Evolutionary conservation across 306 rosid genomes (phyloP), one percentile per base, ranked within the genome.

Genomic region (Herpetospermum pedunculosum): DNA sequence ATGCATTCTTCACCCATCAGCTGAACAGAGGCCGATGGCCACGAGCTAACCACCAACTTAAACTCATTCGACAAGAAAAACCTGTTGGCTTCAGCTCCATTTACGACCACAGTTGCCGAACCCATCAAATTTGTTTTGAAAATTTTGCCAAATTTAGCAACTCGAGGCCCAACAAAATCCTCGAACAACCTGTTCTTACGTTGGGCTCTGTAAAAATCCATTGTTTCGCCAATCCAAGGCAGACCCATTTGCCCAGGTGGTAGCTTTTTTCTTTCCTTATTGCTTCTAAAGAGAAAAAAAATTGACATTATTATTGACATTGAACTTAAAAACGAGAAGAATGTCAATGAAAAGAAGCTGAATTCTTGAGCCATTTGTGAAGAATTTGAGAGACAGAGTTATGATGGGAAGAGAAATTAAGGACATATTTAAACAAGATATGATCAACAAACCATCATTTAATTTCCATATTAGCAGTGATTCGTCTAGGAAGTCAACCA

Each of bases 91-190:
- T 87, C 88, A 48, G 96, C 85, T 67, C 96, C 98, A 67, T 87
- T 87, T 2, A 92, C 87, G 8, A 88, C 72, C 78, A 92, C 90
- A 7, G 96, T 92, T 32, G 96, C 91, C 1, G 92, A 85, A 13
- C 96, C 96, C 92, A 92, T 85, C n/a, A 90, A 77, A 47, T 84
- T 87, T 70, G 96, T 92, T 73, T 81, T 87, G 92, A 92, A 88
- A 68, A 86, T 79, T 46, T 88, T 87, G 0, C 92, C 96, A 19
- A 87, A 76, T 73, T 90, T 88, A 0, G 32, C 43, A 3, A 86
- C 54, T 23, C 89, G 77, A 3, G 97, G 91, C 23, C 71, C 84
- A 48, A 87, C 74, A 44, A 90, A 92, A 2, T 84, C 90, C 60
- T 86, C 88, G 5, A 83, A 90, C 76, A 90, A 52, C 43, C 81